phyloP scores from a whole-genome alignment of 2,329 filamentous ascomycete genomes.

The Helminthosporium solani region DNA sequence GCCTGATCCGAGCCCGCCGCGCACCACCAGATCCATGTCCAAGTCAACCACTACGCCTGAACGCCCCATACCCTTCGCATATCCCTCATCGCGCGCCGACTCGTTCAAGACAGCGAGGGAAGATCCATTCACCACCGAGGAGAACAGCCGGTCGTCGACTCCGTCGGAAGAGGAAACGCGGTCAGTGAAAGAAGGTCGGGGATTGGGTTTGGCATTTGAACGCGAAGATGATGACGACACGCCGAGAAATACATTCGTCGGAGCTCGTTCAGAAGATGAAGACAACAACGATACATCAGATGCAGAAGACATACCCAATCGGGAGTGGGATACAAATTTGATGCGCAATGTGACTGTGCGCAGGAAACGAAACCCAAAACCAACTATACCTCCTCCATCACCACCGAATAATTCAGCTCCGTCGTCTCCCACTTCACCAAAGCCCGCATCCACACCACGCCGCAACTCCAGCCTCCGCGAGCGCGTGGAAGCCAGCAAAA shows the following conservation, averaged over 20 bases:
- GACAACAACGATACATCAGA: conserved; percentile 19
- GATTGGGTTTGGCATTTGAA: conserved; percentile 41
- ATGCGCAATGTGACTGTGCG: conserved; percentile 47
- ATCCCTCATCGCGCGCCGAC: conserved; percentile 47
- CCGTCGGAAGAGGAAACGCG: conserved; percentile 29
- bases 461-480: conserved; percentile 33
- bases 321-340: conserved; percentile 43
- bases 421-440: conserved; percentile 13
- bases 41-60: conserved; percentile 8
- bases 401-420: conserved; percentile 15
- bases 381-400: background rate
- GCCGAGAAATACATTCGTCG: conserved; percentile 26
- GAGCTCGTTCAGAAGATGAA: conserved; percentile 5
- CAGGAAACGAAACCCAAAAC: conserved; percentile 34
- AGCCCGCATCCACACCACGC: conserved; percentile 20
- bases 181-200: conserved; percentile 33
- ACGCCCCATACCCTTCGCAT: conserved; percentile 31
- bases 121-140: conserved; percentile 40
- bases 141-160: conserved; percentile 31
- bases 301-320: conserved; percentile 31
- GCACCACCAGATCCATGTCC: conserved; percentile 24
- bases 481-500: conserved; percentile 35
- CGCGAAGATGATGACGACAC: conserved; percentile 32
- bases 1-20: conserved; percentile 38
- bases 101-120: conserved; percentile 51